A percentile compares a stretch with the other conserved stretches of the same genome.
Evolutionary conservation across 345 rosid species (phyloP).

Genomic region (Lepidium sativum): DNA sequence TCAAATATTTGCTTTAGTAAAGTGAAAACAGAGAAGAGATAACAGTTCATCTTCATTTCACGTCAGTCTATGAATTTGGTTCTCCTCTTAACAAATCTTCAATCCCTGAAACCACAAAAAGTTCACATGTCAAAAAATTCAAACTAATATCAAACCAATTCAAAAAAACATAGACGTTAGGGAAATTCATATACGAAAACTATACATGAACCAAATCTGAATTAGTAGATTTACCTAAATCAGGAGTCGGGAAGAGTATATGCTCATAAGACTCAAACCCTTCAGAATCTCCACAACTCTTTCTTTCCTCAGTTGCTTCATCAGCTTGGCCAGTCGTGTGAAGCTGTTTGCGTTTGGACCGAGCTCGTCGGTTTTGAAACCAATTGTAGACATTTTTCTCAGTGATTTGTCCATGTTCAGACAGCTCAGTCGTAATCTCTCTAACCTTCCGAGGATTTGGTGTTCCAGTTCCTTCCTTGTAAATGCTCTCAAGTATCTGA

Average conservation of each 20-base stretch:
- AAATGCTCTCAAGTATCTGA: conserved; percentile 48
- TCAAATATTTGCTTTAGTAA: background rate
- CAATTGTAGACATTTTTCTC: conserved; percentile 56
- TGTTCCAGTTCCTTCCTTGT: conserved; percentile 43
- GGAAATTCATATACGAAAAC: background rate
- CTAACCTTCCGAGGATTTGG: conserved; percentile 47
- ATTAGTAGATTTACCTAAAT: conserved; percentile 20
- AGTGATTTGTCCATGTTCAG: conserved; percentile 46
- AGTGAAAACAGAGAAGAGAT: background rate
- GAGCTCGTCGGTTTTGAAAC: conserved; percentile 77
- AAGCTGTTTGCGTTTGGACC: conserved; percentile 48
- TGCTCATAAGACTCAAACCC: conserved; percentile 23
- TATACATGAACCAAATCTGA: background rate
- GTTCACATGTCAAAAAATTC: too few species aligned
- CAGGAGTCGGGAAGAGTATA: conserved; percentile 28
- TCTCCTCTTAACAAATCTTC: conserved; percentile 38
- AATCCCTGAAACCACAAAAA: conserved; percentile 36
- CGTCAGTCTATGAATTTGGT: background rate
- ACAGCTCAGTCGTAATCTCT: conserved; percentile 44
- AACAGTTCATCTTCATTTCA: background rate
- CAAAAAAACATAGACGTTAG: background rate
- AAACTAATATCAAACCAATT: too few species aligned
- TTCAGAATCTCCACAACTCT: conserved; percentile 24
- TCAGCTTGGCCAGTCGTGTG: conserved; percentile 9
- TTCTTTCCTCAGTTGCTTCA: conserved; percentile 28